A percentile compares a stretch with the other conserved stretches of the same genome.
phyloP scores from a whole-genome alignment of 2,329 filamentous ascomycete genomes.

The Fusarium euwallaceae region DNA sequence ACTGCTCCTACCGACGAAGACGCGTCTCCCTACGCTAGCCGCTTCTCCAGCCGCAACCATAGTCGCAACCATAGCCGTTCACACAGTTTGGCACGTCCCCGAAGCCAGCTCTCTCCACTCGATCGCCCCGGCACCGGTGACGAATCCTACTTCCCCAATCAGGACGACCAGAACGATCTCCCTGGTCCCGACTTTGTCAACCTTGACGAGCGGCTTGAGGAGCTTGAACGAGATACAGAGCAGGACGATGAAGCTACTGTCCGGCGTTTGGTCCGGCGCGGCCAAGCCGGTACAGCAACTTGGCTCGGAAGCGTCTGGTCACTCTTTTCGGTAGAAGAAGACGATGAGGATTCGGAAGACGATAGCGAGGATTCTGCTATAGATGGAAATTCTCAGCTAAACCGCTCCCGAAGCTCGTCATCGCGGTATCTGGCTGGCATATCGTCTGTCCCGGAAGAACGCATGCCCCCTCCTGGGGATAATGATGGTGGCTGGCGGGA shows the following conservation, averaged over 20 bases:
- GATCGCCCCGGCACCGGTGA: slow-evolving; percentile 51
- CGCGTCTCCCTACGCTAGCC: slow-evolving; percentile 57
- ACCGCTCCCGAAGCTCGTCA: slow-evolving; percentile 51
- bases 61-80: slow-evolving; percentile 54
- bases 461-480: slow-evolving; percentile 61
- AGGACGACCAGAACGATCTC: slow-evolving; percentile 51
- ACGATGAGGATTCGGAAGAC: slow-evolving; percentile 64
- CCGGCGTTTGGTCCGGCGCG: slow-evolving; percentile 67
- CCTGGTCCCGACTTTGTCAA: slow-evolving; percentile 74
- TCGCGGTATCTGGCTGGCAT: slow-evolving; percentile 57
- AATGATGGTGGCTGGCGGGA: slow-evolving; percentile 75
- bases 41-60: slow-evolving; percentile 60
- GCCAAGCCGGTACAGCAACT: slow-evolving; percentile 64
- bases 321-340: slow-evolving; percentile 73
- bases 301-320: slow-evolving; percentile 74
- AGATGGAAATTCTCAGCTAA: slow-evolving; percentile 46
- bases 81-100: slow-evolving; percentile 51
- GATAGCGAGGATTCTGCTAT: slow-evolving; percentile 53
- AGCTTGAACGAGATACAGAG: slow-evolving; percentile 63
- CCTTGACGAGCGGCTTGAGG: slow-evolving; percentile 70
- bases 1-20: slow-evolving; percentile 55
- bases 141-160: slow-evolving; percentile 43
- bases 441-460: slow-evolving; percentile 58
- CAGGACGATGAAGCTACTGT: slow-evolving; percentile 71
- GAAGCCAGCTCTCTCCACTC: slow-evolving; percentile 59